Evolutionary conservation across 768 basidiomycete genomes (phyloP), one percentile per base, ranked within the genome.

Genomic region (Chlorophyllum brunneum): DNA sequence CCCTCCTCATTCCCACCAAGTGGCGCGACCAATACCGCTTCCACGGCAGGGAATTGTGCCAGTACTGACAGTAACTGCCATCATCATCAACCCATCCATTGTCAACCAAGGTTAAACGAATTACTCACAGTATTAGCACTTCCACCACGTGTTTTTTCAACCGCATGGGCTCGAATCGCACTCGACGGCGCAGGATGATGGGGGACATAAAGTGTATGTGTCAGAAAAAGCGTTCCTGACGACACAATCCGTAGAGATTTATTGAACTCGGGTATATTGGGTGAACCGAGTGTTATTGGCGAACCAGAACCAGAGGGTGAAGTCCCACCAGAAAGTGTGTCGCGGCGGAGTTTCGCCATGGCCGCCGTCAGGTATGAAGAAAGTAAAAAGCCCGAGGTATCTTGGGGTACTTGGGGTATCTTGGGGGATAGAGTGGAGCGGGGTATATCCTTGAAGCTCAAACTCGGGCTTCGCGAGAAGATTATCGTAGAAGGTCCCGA

Each of bases 181-280:
- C 77, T 75, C 9, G 75, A 72, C 1, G 83, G 81, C 10, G 65
- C 63, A 1, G 88, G 87, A 54, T 86, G 79, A 11, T 73, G 63
- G 18, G 81, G 80, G 3, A 92, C 60, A 33, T 73, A 72, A 43
- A 93, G 77, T 0, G 82, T 84, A 64, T 91, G 83, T 4, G 87
- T 88, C 38, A 87, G 67, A 63, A 92, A 92, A 34, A 93, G 77
- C 8, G 90, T 88, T 11, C 90, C 90, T 10, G 85, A 83, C 2
- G 87, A 86, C 34, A 92, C 78, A 22, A 92, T 81, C 38, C 88
- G 84, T 15, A 89, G 73, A n/a, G 79, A 73, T 59, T 64, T 70
- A 47, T 58, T 61, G 47, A 62, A 60, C 55, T 71, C 72, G 37
- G 51, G 36, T 3, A 38, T 38, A 44, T 23, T 34, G 13, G 51